phyloP scores from a whole-genome alignment of 495 filamentous ascomycete species.

The Cladorrhinum samala region DNA sequence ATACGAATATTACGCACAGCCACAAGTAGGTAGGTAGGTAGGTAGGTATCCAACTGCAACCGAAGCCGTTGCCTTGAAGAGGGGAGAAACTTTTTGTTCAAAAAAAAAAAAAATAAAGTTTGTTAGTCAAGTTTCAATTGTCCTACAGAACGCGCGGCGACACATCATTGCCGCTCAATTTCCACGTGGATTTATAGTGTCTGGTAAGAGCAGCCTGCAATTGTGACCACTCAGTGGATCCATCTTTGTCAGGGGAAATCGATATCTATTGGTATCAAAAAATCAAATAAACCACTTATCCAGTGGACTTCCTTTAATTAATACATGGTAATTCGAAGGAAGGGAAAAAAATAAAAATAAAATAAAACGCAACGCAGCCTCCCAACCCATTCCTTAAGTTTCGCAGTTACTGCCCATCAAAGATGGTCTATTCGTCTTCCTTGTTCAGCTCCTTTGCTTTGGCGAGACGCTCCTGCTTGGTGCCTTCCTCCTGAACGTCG shows the following conservation, averaged over 20 bases:
- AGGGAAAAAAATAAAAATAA: not conserved
- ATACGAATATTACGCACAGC: not conserved
- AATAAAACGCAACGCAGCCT: too few relatives aligned
- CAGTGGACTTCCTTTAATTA: too few relatives aligned
- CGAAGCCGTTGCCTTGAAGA: not conserved
- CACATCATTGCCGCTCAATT: not conserved
- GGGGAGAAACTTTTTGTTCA: too few relatives aligned
- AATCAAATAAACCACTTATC: too few relatives aligned
- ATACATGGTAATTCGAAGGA: not conserved
- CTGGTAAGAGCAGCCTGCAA: too few relatives aligned
- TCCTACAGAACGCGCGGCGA: not conserved
- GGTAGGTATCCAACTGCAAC: too few relatives aligned
- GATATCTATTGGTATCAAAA: too few relatives aligned
- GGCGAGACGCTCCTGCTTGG: constrained; percentile 62
- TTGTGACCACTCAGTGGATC: too few relatives aligned
- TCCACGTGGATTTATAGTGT: not conserved
- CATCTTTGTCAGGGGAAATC: not conserved
- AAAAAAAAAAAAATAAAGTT: too few relatives aligned
- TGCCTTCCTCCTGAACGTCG: constrained; percentile 43
- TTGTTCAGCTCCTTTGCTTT: constrained; percentile 63
- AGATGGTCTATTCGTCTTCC: constrained; percentile 22
- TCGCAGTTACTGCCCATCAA: too few relatives aligned
- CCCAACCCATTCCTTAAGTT: too few relatives aligned
- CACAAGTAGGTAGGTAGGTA: too few relatives aligned
- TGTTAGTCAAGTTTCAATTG: not conserved